phyloP scores from a whole-genome alignment of 306 rosid species.

The Trifolium subterraneum region DNA sequence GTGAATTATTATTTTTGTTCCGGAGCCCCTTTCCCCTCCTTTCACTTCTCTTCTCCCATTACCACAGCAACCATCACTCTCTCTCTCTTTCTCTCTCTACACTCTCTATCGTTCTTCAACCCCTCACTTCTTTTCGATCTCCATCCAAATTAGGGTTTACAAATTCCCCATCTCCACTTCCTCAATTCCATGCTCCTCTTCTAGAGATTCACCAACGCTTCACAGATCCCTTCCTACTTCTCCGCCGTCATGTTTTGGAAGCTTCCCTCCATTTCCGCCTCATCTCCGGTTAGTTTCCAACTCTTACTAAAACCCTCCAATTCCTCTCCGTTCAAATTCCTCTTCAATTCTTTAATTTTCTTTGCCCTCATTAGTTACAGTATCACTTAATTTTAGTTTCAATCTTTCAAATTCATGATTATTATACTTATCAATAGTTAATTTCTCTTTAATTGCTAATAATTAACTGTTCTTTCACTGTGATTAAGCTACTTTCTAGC shows the following conservation, averaged over 20 bases:
- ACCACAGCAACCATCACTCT: constrained; percentile 15
- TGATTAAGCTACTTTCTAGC: constrained; percentile 3
- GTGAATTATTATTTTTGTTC: too few relatives aligned
- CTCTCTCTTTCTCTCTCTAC: background rate
- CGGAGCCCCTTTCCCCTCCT: too few relatives aligned
- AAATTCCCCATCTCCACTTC: background rate
- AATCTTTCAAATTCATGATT: background rate
- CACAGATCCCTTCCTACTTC: constrained; percentile 57
- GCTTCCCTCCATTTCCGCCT: constrained; percentile 84
- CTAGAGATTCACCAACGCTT: constrained; percentile 43
- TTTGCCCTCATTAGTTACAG: constrained; percentile 7
- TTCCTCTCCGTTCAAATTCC: background rate
- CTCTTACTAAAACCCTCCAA: background rate
- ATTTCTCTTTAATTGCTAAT: constrained; percentile 8
- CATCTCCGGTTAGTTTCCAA: constrained; percentile 78
- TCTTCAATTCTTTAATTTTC: background rate
- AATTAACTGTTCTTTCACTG: constrained; percentile 8
- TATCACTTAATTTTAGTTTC: constrained; percentile 6
- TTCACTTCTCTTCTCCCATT: too few relatives aligned
- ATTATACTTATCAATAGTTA: constrained; percentile 1
- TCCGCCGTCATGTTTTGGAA: constrained; percentile 90
- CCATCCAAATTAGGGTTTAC: constrained; percentile 76
- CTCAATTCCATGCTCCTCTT: constrained; percentile 6
- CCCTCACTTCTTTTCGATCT: constrained; percentile 29
- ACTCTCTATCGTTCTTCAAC: too few relatives aligned